phyloP scores from a whole-genome alignment of 345 rosid genomes.

The Arabidopsis thaliana region DNA sequence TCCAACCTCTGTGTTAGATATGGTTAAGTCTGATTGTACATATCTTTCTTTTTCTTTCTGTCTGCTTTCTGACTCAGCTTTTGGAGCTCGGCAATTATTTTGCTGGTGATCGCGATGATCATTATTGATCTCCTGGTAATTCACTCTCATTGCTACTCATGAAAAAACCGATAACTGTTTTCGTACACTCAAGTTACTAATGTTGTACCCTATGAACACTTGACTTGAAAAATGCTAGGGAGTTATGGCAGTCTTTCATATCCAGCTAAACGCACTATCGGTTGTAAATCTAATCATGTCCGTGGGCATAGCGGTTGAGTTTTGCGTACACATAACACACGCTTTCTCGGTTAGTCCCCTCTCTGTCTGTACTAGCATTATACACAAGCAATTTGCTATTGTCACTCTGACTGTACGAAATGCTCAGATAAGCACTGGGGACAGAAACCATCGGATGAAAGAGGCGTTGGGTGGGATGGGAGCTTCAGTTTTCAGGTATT shows the following conservation, averaged over 20 bases:
- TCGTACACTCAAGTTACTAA: constrained; percentile 10
- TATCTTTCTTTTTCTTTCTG: constrained; percentile 4
- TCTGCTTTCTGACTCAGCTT: constrained; percentile 57
- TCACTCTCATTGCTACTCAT: constrained; percentile 5
- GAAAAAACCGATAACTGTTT: neutral
- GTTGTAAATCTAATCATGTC: constrained; percentile 97
- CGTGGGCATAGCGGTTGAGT: constrained; percentile 95
- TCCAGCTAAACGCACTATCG: constrained; percentile 94
- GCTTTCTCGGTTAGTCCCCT: constrained; percentile 76
- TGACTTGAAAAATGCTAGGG: constrained; percentile 67
- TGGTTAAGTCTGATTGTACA: neutral
- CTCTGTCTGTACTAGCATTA: constrained; percentile 10
- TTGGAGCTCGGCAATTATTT: constrained; percentile 90
- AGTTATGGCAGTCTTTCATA: constrained; percentile 83
- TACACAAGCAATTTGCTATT: neutral
- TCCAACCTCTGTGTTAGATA: neutral
- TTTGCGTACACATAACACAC: constrained; percentile 93
- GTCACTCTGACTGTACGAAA: constrained; percentile 1
- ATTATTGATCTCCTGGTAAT: constrained; percentile 88
- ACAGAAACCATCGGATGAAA: constrained; percentile 76
- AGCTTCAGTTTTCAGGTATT: constrained; percentile 95
- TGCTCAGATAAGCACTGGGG: constrained; percentile 76
- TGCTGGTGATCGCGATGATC: constrained; percentile 86
- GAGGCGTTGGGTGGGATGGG: constrained; percentile 94
- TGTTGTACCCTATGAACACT: constrained; percentile 11